Evolutionary conservation across 2,329 filamentous ascomycete genomes (phyloP), one percentile per base, ranked within the genome.

Genomic region (Pseudogymnoascus sp.): DNA sequence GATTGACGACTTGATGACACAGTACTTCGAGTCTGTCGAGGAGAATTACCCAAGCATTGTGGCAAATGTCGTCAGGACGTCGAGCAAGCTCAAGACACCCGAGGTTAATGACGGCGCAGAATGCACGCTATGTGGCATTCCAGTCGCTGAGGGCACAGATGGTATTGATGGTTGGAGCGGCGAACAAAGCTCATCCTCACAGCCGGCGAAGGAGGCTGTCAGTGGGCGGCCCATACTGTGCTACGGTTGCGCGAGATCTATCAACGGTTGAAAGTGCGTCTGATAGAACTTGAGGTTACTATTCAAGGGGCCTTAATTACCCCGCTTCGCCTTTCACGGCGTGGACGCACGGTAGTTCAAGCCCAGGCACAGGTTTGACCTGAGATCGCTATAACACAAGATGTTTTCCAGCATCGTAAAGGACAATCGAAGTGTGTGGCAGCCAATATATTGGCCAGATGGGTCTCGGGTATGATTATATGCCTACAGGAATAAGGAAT

Each of bases 31-130:
- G 68, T 88, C 86, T 41, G 91, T 96, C 14, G 93, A 96, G 73
- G 84, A 86, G 67, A 89, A 89, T 64, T 97, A 96, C 71, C 90
- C 93, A 2, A 91, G 90, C 62, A 91, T 98, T 63, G 93, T 99
- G 68, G 89, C 93, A 33, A 99, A 99, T 73, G 95, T 99, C 8
- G 93, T 97, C 4, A 86, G 91, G 66, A 99, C 93, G 35, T 88
- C 90, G n/a, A 88, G 86, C 61, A 96, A 96, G 76, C 81, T 98
- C 41, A 79, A 86, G 53, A 77, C 84, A 26, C 73, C 78, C 0
- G 69, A 77, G 22, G 69, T 69, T 56, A 68, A 66, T 1, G 74
- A 73, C 6, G 71, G 70, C 19, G 72, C 67, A 50, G 68, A 68
- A 24, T 96, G 91, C 70, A 81, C 82, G 35, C 73, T 93, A 7